phyloP scores from a whole-genome alignment of 352 stramenopile species.

The Pythium oligandrum region DNA sequence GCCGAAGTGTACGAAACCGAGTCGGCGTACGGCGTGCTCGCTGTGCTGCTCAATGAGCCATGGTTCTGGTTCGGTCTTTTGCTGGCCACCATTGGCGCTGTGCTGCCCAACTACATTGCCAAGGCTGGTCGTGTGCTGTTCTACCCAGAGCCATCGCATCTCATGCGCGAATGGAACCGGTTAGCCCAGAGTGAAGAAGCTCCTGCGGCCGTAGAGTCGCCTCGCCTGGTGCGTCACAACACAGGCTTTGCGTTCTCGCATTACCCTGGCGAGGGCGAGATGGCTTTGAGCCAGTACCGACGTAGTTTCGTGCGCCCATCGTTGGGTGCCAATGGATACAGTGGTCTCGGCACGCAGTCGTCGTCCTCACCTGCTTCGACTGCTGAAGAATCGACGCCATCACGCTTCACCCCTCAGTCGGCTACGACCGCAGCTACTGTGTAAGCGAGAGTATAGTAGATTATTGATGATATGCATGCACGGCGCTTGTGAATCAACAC shows the following conservation, averaged over 20 bases:
- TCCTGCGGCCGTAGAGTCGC: slow-evolving; percentile 48
- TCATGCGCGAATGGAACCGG: slow-evolving; percentile 89
- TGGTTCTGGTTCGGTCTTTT: slow-evolving; percentile 87
- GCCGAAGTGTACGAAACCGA: slow-evolving; percentile 80
- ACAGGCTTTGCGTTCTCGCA: slow-evolving; percentile 87
- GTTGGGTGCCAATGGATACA: slow-evolving; percentile 12
- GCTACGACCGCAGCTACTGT: too few species aligned
- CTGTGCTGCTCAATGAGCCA: slow-evolving; percentile 49
- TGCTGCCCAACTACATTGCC: slow-evolving; percentile 84
- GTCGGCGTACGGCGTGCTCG: slow-evolving; percentile 56
- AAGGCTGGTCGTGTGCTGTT: slow-evolving; percentile 84
- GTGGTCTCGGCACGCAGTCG: slow-evolving; percentile 17
- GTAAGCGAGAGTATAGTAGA: too few species aligned
- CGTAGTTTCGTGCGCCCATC: slow-evolving; percentile 31
- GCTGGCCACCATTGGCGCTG: slow-evolving; percentile 42
- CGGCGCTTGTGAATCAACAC: not conserved
- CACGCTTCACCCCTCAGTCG: not conserved
- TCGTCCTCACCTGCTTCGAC: slow-evolving; percentile 47
- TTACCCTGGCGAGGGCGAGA: slow-evolving; percentile 65
- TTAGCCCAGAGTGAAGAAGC: slow-evolving; percentile 74
- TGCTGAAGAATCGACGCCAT: slow-evolving; percentile 52
- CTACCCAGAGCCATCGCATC: slow-evolving; percentile 82
- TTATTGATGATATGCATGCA: too few species aligned
- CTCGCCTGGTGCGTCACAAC: slow-evolving; percentile 75
- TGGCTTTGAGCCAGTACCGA: slow-evolving; percentile 49